phyloP scores from a whole-genome alignment of 768 basidiomycete genomes.

The Macrolepiota dolichaula region DNA sequence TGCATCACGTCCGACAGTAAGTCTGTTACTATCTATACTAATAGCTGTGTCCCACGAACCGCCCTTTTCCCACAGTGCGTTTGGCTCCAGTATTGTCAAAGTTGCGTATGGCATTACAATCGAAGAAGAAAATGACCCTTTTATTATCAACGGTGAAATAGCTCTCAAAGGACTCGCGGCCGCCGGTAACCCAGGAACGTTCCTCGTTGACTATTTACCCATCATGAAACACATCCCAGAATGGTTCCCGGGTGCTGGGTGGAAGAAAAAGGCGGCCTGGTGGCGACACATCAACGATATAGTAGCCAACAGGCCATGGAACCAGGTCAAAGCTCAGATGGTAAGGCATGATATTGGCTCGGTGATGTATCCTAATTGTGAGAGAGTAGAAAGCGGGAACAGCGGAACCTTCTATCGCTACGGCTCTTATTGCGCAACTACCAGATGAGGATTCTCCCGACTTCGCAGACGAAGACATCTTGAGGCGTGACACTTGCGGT shows the following conservation, averaged over 20 bases:
- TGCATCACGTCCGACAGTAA: conserved; percentile 42
- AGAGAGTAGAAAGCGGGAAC: background rate
- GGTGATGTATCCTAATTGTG: background rate
- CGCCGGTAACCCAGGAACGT: conserved; percentile 27
- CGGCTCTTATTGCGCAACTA: conserved; percentile 1
- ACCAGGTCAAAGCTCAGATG: conserved; percentile 23
- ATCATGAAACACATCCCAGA: conserved; percentile 32
- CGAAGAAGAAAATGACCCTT: conserved; percentile 27
- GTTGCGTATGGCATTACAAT: conserved; percentile 32
- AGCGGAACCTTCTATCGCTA: conserved; percentile 2
- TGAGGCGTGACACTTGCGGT: background rate
- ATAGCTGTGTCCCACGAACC: background rate
- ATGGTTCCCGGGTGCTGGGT: conserved; percentile 36
- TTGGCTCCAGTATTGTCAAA: conserved; percentile 26
- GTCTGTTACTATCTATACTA: background rate
- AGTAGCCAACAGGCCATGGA: conserved; percentile 32
- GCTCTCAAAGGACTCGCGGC: conserved; percentile 23
- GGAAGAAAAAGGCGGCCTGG: conserved; percentile 29
- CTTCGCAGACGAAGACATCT: background rate
- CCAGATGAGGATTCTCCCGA: background rate
- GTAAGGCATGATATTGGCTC: conserved; percentile 18
- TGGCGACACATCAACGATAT: conserved; percentile 25
- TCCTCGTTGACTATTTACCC: conserved; percentile 32
- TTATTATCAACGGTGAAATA: conserved; percentile 27
- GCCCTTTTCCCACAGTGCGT: conserved; percentile 24